Conservation (phyloP, 2,329 filamentous ascomycete species). For the Penicillium expansum region DNA sequence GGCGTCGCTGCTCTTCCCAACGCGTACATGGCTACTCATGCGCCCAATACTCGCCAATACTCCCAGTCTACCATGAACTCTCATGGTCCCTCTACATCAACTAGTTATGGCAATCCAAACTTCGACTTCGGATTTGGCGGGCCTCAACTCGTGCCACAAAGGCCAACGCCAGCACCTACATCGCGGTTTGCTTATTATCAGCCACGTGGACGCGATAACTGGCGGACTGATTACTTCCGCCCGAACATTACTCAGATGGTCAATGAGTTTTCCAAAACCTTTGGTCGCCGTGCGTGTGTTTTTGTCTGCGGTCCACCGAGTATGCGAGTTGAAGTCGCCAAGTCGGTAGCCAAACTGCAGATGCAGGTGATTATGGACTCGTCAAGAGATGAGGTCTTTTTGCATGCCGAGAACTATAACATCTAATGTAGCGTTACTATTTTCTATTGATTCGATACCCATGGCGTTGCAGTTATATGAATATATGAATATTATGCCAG, state of each 20-base stretch:
- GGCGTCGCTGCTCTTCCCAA: constrained; percentile 76
- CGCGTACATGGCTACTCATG: constrained; percentile 30
- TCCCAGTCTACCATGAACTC: constrained; percentile 12
- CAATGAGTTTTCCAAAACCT: constrained; percentile 74
- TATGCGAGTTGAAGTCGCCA: constrained; percentile 87
- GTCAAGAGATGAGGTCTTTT: constrained; percentile 80
- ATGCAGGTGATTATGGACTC: constrained; percentile 76
- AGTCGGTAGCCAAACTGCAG: constrained; percentile 78
- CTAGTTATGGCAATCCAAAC: constrained; percentile 8
- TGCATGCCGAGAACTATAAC: constrained; percentile 95
- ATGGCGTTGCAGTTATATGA: constrained; percentile 1
- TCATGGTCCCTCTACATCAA: constrained; percentile 2
- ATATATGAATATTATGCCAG: neutral
- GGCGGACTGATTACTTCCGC: constrained; percentile 88
- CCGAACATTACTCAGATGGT: constrained; percentile 87
- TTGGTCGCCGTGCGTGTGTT: constrained; percentile 79
- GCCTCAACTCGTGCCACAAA: constrained; percentile 83
- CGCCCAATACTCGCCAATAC: constrained; percentile 19
- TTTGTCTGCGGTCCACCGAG: constrained; percentile 87
- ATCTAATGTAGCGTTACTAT: constrained; percentile 53
- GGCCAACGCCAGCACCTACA: constrained; percentile 70
- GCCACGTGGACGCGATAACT: constrained; percentile 61
- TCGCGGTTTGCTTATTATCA: constrained; percentile 84
- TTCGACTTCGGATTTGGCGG: constrained; percentile 79
- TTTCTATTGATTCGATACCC: constrained; percentile 19